Percentiles rank a stretch among this genome's conserved stretches.
Evolutionary conservation across 805 yeast genomes (phyloP).

Genomic region (Pichia heedii): DNA sequence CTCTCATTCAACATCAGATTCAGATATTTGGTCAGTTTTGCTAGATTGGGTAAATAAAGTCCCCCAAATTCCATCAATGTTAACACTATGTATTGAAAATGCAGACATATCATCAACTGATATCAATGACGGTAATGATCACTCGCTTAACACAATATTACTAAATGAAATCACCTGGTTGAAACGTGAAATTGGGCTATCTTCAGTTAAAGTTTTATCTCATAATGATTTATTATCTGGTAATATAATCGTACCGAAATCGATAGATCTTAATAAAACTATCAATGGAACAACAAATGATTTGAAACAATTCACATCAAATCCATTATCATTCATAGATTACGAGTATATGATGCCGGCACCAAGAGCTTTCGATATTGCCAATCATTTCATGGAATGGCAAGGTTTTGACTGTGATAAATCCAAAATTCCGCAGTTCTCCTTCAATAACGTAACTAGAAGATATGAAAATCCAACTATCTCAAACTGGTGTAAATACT

Average conservation of each 20-base stretch:
- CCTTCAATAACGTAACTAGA: conserved; percentile 5
- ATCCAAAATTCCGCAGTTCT: conserved; percentile 39
- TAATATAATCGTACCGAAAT: conserved; percentile 51
- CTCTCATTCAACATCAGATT: neutral
- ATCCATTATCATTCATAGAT: conserved; percentile 53
- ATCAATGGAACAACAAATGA: conserved; percentile 8
- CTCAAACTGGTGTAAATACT: conserved; percentile 51
- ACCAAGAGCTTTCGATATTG: conserved; percentile 66
- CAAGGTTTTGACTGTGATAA: conserved; percentile 72
- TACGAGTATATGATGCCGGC: conserved; percentile 67
- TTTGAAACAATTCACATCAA: conserved; percentile 9
- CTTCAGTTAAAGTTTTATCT: conserved; percentile 50
- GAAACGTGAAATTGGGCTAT: conserved; percentile 28
- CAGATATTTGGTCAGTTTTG: conserved; percentile 42
- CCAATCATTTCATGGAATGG: conserved; percentile 73
- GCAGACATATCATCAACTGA: conserved; percentile 17
- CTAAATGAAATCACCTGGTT: conserved; percentile 49
- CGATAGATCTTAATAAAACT: neutral
- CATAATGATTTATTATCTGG: conserved; percentile 74
- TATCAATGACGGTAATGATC: neutral
- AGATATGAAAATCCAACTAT: conserved; percentile 36
- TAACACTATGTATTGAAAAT: conserved; percentile 30
- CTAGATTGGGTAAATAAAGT: conserved; percentile 54
- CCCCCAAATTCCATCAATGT: conserved; percentile 39
- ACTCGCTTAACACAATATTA: conserved; percentile 23